Base-by-base conservation (phyloP, 2,329 filamentous ascomycete genomes). In the Didymella exigua region DNA sequence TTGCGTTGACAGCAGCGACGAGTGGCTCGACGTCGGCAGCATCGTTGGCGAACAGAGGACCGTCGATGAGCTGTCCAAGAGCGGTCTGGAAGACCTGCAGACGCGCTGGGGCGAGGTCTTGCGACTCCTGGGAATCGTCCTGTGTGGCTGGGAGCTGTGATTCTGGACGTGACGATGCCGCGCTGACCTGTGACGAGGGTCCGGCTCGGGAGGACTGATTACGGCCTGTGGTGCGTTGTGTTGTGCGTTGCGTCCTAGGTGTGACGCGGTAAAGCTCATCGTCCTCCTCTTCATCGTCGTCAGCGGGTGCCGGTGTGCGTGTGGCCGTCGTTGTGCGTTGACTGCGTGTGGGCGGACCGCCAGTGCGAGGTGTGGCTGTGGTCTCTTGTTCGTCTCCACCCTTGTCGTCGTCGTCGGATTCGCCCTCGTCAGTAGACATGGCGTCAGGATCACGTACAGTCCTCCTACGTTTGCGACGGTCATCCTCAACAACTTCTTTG, bases 31-130 rank as follows among this genome's bases (percentile, higher is more conserved):
- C 83, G 57, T 88, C 83, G 13, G 92, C 91, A 16, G 88, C 86
- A 68, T 98, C 95, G 58, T 96, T 90, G 27, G 88, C 86, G 72
- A 99, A 99, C n/a, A 99, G 76, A 11, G 85, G 82, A 0, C 89
- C 89, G 66, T 89, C 88, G 68, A 96, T 88, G 49, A 99, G 81
- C 66, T 91, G 89, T 21, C 95, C 95, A 3, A 99, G 81, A 2
- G 89, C 85, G 10, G 85, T 85, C 49, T 91, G 87, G 86, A 99
- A 99, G 1, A 86, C 78, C 5, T 84, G 79, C 23, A 96, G 77
- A 34, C 95, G 85, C 34, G 82, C 81, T 0, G 84, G 67, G 2
- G 83, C 79, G 69, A 92, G 86, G 1, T 83, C 78, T 63, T 78
- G 74, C 19, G 68, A 66, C 18, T 68, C 66, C 42, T 73, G 70